These are phyloP conservation scores for Tolypocladium amazonense DNA, from an alignment of 2,329 filamentous ascomycete species.

Conservation along the genomic window DNA sequence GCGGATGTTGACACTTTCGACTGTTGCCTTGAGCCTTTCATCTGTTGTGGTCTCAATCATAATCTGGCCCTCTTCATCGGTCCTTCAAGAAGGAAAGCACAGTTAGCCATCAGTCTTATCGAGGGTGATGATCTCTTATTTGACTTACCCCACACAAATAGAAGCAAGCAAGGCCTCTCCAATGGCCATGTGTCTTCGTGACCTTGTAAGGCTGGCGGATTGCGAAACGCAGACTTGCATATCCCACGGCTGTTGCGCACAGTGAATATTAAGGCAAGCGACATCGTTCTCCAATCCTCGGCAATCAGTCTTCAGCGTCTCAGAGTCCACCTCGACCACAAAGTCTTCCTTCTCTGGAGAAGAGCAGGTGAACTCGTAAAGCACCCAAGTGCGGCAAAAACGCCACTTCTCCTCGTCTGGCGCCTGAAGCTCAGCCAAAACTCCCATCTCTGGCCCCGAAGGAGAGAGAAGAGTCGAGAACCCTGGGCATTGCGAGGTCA, in stretches of 20 bases:
- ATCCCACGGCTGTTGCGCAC: constrained; percentile 19
- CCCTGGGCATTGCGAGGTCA: constrained; percentile 5
- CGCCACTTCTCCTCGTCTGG: constrained; percentile 10
- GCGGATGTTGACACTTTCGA: constrained; percentile 9
- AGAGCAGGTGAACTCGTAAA: constrained; percentile 16
- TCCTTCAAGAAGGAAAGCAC: constrained; percentile 2
- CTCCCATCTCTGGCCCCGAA: constrained; percentile 13
- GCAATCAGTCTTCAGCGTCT: constrained; percentile 12
- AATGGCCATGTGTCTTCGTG: constrained; percentile 8
- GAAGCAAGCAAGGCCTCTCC: constrained; percentile 11
- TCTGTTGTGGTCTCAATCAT: constrained; percentile 7
- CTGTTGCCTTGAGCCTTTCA: constrained; percentile 1
- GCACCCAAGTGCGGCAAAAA: constrained; percentile 7
- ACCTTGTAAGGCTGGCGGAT: constrained; percentile 3
- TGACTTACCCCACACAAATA: constrained; percentile 14
- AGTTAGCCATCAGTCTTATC: neutral
- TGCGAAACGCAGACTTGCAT: constrained; percentile 14
- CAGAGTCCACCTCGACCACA: constrained; percentile 16
- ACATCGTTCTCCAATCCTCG: constrained; percentile 9
- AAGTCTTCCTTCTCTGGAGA: constrained; percentile 2
- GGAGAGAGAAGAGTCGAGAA: constrained; percentile 19
- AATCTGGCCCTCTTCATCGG: constrained; percentile 6
- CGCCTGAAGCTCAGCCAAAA: constrained; percentile 6
- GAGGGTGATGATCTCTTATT: neutral
- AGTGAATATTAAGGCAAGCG: constrained; percentile 16